Evolutionary conservation across 1,139 yeast species (phyloP), one percentile per base, ranked within the genome.

Genomic region (Pichia sp.): DNA sequence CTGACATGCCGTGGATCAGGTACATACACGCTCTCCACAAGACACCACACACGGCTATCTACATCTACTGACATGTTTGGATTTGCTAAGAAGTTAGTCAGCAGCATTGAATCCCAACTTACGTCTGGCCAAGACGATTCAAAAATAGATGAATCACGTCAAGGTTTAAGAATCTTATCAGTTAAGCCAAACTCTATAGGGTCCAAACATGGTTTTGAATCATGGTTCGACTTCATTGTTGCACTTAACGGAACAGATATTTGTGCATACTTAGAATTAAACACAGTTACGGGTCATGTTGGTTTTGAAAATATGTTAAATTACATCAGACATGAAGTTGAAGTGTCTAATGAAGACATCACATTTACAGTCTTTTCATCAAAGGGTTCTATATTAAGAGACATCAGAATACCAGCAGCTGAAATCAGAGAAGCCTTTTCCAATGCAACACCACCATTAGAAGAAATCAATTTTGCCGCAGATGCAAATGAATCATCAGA

Each of bases 141-240:
- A 5, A 40, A 31, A 14, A 24, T 30, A 18, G 47, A 42, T 34
- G 62, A 58, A 34, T 48, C 47, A 3, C 60, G 70, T 11, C 63
- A 70, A 44, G 90, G 88, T 1, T 70, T 83, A 46, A 70, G 89
- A 33, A 76, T 83, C 3, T 59, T 83, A 1, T 67, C 71, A 22
- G 81, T 79, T 4, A 75, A 69, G 35, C 64, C 66, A 32, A 67
- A 62, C 44, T 73, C 82, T 1, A 54, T 65, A 14, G 77, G 73
- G 8, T 61, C 67, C 12, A 71, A 67, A 32, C 67, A 71, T 30
- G 85, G 83, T 6, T 64, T 93, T 22, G 95, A 89, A 65, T 76
- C 95, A 11, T 83, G 89, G 81, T 93, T 91, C 61, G 98, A 93
- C 64, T 91, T 75, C 62, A 80, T 93, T 41, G 76, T 90, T 27